These are phyloP conservation scores for Myxozyma nipponensis DNA, from an alignment of 805 yeast genomes.

Conservation along the genomic window DNA sequence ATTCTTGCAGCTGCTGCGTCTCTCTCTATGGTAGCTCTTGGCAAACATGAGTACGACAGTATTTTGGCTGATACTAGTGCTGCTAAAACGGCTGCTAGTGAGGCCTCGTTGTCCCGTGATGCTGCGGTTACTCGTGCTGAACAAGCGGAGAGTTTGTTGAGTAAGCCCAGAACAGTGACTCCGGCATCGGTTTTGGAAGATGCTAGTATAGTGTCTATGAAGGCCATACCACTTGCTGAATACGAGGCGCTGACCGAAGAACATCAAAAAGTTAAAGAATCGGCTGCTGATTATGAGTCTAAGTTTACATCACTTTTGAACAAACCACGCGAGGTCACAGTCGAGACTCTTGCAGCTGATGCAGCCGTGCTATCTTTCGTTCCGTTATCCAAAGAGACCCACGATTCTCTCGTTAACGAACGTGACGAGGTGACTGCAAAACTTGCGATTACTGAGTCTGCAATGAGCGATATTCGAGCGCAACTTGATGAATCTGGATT, in stretches of 20 bases:
- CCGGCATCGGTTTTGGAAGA: conserved; percentile 9
- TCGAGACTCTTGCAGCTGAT: conserved; percentile 14
- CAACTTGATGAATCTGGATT: background rate
- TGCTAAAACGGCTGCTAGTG: conserved; percentile 1
- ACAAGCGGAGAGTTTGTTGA: background rate
- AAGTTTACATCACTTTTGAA: conserved; percentile 16
- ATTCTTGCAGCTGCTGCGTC: conserved; percentile 13
- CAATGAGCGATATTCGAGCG: background rate
- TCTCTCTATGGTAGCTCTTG: conserved; percentile 23
- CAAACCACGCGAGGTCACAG: conserved; percentile 5
- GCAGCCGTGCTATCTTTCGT: conserved; percentile 22
- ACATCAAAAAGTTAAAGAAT: conserved; percentile 24
- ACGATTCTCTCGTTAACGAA: conserved; percentile 16
- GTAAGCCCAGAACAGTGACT: background rate
- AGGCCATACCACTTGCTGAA: conserved; percentile 29
- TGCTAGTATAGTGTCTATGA: conserved; percentile 5
- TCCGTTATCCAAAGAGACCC: conserved; percentile 29
- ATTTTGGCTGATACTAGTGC: conserved; percentile 9
- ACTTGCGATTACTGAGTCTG: background rate
- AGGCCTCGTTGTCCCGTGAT: background rate
- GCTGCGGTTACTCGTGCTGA: background rate
- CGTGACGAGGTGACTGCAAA: background rate
- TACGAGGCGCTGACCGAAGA: conserved; percentile 30
- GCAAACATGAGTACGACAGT: conserved; percentile 25
- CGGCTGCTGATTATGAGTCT: conserved; percentile 10